These are phyloP conservation scores for Cyberlindnera sargentensis DNA, from an alignment of 805 yeast genomes.

Conservation along the genomic window DNA sequence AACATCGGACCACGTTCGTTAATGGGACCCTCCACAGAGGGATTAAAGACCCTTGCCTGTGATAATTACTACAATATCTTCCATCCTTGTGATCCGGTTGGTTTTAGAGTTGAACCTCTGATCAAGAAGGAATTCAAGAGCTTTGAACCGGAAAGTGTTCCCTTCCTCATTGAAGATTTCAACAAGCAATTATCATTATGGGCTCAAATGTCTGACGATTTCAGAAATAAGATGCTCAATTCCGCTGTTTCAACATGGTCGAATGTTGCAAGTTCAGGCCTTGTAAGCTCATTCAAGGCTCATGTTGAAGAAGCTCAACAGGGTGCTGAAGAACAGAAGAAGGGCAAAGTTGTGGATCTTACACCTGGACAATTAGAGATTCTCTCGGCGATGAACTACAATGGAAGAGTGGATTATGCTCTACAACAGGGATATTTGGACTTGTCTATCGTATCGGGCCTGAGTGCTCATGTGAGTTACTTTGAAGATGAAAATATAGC, in stretches of 20 bases:
- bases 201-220: constrained; percentile 28
- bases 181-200: constrained; percentile 32
- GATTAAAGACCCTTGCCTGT: constrained; percentile 40
- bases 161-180: constrained; percentile 39
- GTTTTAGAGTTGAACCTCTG: constrained; percentile 84
- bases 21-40: constrained; percentile 7
- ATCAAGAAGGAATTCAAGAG: constrained; percentile 42
- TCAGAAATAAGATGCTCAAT: constrained; percentile 10
- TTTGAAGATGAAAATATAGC: constrained; percentile 84
- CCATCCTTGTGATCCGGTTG: constrained; percentile 90
- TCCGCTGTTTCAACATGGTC: constrained; percentile 8
- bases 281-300: neutral
- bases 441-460: constrained; percentile 68
- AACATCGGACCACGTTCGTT: constrained; percentile 41
- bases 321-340: constrained; percentile 7
- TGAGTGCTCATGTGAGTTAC: constrained; percentile 84
- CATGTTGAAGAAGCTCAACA: neutral
- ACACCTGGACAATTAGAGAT: constrained; percentile 26
- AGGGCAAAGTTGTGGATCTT: constrained; percentile 17
- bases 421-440: constrained; percentile 76
- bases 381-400: constrained; percentile 48
- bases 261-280: constrained; percentile 6
- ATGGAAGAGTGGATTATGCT: constrained; percentile 77
- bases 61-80: constrained; percentile 71
- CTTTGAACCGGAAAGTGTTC: constrained; percentile 49